phyloP scores from a whole-genome alignment of 1,284 basidiomycete genomes.

The Tetrapyrgos nigripes region DNA sequence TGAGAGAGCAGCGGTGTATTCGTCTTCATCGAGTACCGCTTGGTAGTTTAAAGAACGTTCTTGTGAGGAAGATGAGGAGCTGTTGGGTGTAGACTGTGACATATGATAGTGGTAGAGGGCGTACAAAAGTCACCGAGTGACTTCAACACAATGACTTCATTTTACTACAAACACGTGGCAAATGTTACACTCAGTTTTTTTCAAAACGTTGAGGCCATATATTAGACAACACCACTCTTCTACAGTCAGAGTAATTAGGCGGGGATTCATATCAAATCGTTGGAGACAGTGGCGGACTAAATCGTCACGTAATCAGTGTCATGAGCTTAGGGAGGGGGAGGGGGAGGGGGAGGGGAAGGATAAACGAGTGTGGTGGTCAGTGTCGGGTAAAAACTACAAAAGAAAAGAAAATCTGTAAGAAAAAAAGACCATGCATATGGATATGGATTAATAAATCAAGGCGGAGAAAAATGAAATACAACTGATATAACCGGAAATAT shows the following conservation, averaged over 20 bases:
- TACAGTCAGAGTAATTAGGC: neutral
- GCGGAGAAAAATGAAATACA: slow-evolving; percentile 16
- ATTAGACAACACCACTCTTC: neutral
- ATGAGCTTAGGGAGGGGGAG: neutral
- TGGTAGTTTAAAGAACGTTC: slow-evolving; percentile 74
- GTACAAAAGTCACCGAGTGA: neutral
- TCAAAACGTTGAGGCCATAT: neutral
- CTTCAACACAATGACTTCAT: neutral
- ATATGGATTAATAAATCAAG: slow-evolving; percentile 17
- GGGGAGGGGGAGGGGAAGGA: slow-evolving; percentile 1
- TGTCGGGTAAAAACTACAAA: slow-evolving; percentile 1
- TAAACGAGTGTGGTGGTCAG: slow-evolving; percentile 18
- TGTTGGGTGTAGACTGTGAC: no score
- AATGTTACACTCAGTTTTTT: neutral
- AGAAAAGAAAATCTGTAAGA: neutral
- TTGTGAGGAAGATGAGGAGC: neutral
- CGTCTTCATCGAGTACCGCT: slow-evolving; percentile 89
- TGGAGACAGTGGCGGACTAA: slow-evolving; percentile 15
- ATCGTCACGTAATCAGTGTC: slow-evolving; percentile 7
- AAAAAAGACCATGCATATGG: slow-evolving; percentile 4
- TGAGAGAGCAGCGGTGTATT: slow-evolving; percentile 92
- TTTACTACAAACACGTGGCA: neutral
- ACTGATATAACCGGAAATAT: slow-evolving; percentile 13
- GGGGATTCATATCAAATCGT: neutral
- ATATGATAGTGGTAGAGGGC: neutral